Conservation (phyloP, 176 grass and related monocot species). For the Oryza brachyantha region DNA sequence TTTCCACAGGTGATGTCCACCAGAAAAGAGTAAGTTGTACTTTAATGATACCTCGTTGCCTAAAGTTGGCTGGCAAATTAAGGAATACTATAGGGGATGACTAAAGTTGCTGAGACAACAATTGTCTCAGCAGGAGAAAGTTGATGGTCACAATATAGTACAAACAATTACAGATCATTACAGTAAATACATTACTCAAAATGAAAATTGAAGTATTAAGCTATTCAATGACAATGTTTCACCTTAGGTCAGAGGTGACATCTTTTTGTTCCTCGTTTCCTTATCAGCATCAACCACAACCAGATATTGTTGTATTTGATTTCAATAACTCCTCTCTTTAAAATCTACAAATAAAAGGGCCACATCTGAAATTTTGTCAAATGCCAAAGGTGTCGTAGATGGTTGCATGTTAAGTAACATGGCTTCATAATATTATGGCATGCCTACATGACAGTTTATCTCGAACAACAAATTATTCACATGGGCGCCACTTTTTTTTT, state of each 20-base stretch:
- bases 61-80: constrained; percentile 15
- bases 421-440: not conserved
- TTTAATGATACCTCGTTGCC: not conserved
- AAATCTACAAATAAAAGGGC: not conserved
- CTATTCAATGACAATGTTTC: not conserved
- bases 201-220: not conserved
- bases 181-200: not conserved
- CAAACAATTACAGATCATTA: not conserved
- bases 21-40: not conserved
- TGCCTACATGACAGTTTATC: not conserved
- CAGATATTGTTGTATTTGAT: not conserved
- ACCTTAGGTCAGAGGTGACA: constrained; percentile 25
- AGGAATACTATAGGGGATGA: not conserved
- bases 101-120: constrained; percentile 12
- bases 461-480: not conserved
- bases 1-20: not conserved
- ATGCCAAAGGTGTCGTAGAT: not conserved
- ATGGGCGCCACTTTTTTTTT: not conserved
- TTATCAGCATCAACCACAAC: constrained; percentile 14
- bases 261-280: not conserved
- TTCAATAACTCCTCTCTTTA: constrained; percentile 17
- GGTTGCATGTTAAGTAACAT: not conserved
- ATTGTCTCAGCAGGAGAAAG: not conserved
- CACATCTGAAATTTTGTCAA: constrained; percentile 3
- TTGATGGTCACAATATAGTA: not conserved